Evolutionary conservation across 768 basidiomycete species (phyloP).

Genomic region (Cyclocybe aegerita): DNA sequence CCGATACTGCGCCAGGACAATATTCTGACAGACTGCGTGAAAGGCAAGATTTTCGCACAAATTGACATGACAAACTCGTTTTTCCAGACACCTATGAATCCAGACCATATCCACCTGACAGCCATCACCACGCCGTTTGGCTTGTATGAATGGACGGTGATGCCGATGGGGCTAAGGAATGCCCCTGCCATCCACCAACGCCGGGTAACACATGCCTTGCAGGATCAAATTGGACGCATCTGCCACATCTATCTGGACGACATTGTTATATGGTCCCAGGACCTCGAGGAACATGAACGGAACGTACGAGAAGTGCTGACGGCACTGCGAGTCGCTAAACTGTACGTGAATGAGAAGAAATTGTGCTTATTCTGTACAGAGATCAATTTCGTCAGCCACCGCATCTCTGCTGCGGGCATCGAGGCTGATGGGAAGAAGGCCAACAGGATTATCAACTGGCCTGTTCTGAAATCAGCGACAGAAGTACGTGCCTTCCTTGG

Average conservation of each 20-base stretch:
- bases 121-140: conserved; percentile 37
- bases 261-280: conserved; percentile 18
- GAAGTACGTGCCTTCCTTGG: conserved; percentile 33
- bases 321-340: conserved; percentile 2
- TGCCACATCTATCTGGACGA: conserved; percentile 23
- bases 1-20: conserved; percentile 30
- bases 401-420: conserved; percentile 27
- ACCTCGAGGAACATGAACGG: conserved; percentile 8
- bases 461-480: conserved; percentile 19
- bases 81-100: conserved; percentile 19
- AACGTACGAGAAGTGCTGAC: conserved; percentile 10
- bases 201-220: conserved; percentile 20
- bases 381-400: conserved; percentile 31
- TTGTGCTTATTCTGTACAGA: conserved; percentile 16
- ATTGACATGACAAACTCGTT: conserved; percentile 23
- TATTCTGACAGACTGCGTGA: conserved; percentile 30
- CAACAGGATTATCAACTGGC: conserved; percentile 29
- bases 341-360: conserved; percentile 13
- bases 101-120: conserved; percentile 22
- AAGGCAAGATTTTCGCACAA: conserved; percentile 27
- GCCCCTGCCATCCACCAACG: conserved; percentile 27
- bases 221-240: conserved; percentile 13
- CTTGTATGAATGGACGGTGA: conserved; percentile 38
- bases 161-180: conserved; percentile 27
- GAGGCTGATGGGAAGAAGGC: conserved; percentile 24